Evolutionary conservation across 306 rosid genomes (phyloP), one percentile per base, ranked within the genome.

Genomic region (Glycine tomentella): DNA sequence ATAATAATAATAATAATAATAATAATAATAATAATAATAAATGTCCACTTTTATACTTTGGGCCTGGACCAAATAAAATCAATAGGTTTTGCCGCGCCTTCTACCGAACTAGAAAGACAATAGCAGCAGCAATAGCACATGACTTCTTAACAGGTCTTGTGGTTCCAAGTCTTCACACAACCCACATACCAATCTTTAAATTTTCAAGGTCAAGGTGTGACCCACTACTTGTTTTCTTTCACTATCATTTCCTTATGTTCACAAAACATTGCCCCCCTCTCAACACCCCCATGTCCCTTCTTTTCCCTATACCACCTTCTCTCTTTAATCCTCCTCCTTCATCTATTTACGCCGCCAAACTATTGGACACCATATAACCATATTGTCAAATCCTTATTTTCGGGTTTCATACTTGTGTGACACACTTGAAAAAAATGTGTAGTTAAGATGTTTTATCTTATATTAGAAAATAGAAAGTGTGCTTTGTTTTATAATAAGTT

Each of bases 211-310:
- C 31, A 25, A 1, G 31, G 1, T 7, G 3, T 72, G 91, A 6
- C 86, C 84, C 79, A 81, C 78, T 45, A 8, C 14, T 44, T 4
- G 40, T 31, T 74, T 13, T 31, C 52, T 17, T 55, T 73, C 66
- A 16, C 79, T 8, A 1, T 74, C 76, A 52, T 56, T 77, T 16
- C 42, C 64, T 69, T 50, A 3, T 46, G 11, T 44, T 64, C 77
- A 62, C 55, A 80, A 59, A 65, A 58, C 76, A 81, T 70, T 64
- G 80, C 55, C 56, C 48, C 46, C 40, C 4, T 36, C 40, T 36
- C 40, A 36, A 36, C 40, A 25, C 31, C 7, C 44, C 44, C 17
- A 25, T 69, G 68, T 16, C 42, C 44, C 73, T 55, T 10, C 40
- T 57, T 5, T 72, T 77, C 8, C 8, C 72, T 64, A 36, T 77